phyloP scores from a whole-genome alignment of 2,329 filamentous ascomycete genomes.

The Plenodomus lindquistii region DNA sequence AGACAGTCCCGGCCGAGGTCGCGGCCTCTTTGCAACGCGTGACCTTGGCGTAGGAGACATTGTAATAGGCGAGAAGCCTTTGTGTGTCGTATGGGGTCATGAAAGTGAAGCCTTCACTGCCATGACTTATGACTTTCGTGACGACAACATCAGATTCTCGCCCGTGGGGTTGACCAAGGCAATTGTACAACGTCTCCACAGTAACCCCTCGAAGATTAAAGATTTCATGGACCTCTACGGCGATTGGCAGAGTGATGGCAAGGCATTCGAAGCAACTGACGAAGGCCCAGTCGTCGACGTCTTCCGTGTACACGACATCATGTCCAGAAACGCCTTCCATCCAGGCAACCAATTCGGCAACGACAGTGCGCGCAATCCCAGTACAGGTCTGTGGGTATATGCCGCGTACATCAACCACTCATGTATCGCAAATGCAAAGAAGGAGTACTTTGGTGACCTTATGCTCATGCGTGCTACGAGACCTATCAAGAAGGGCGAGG shows the following conservation, averaged over 20 bases:
- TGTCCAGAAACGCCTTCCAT: slow-evolving; percentile 53
- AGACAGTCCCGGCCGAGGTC: slow-evolving; percentile 48
- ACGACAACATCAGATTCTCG: slow-evolving; percentile 35
- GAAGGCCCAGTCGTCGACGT: slow-evolving; percentile 52
- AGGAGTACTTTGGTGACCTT: slow-evolving; percentile 47
- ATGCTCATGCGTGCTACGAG: slow-evolving; percentile 47
- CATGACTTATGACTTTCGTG: slow-evolving; percentile 50
- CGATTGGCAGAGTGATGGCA: slow-evolving; percentile 45
- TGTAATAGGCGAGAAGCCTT: slow-evolving; percentile 61
- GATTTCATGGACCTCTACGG: slow-evolving; percentile 40
- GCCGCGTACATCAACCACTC: slow-evolving; percentile 53
- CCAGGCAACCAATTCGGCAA: slow-evolving; percentile 33
- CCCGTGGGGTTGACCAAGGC: slow-evolving; percentile 22
- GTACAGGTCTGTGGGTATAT: slow-evolving; percentile 46
- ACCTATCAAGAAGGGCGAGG: slow-evolving; percentile 28
- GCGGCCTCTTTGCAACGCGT: slow-evolving; percentile 57
- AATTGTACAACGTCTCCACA: slow-evolving; percentile 54
- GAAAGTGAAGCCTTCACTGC: slow-evolving; percentile 48
- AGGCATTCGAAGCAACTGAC: slow-evolving; percentile 41
- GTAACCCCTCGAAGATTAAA: slow-evolving; percentile 45
- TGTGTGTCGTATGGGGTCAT: slow-evolving; percentile 50
- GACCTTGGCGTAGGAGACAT: slow-evolving; percentile 56
- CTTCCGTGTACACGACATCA: slow-evolving; percentile 53
- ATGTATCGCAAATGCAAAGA: slow-evolving; percentile 47
- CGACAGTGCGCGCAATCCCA: slow-evolving; percentile 25